Base-by-base conservation (phyloP, 345 rosid species). In the Rhizophora apiculata region DNA sequence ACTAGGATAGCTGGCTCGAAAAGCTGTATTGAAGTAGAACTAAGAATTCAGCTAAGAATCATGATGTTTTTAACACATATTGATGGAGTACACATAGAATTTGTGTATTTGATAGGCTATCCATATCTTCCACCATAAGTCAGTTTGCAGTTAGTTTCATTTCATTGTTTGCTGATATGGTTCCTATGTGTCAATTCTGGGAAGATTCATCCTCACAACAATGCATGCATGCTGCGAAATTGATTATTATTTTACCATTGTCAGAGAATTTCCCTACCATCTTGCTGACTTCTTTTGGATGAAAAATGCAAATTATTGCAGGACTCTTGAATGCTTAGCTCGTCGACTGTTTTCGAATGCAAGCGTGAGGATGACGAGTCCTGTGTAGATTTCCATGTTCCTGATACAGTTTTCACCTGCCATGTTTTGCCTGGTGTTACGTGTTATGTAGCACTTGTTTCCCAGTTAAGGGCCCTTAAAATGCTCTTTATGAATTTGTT, bases 271-370 rank as follows among this genome's bases (percentile, higher is more conserved):
- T 30, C 27, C 29, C 29, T 13, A 49, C 18, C 4, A 59, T 56
- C 26, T 72, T 37, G 54, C 37, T 51, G 56, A 61, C 15, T 10
- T 51, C 51, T 11, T 31, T 30, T 67, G 31, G 26, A 48, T 62
- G 62, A 62, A 22, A 55, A 31, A 11, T 67, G 46, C n/a, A 31
- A 30, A 26, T 52, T 73, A 21, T 4, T 48, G 75, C 72, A 57
- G 62, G 6, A 43, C 13, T 18, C 24, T n/a, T 54, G 43, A 37
- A 11, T 64, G 13, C 20, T 30, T 43, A 26, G 67, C 52, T 26
- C 22, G 24, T 32, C 37, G 24, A 62, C 37, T 51, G 70, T 53
- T 63, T 55, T 37, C 29, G 46, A 63, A 55, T 57, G 30, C 24
- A 11, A 43, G 60, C 52, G 16, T 27, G 32, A 31, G 62, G 29